These are phyloP conservation scores for Zygosaccharomyces bisporus DNA, from an alignment of 805 yeast genomes.

Conservation along the genomic window DNA sequence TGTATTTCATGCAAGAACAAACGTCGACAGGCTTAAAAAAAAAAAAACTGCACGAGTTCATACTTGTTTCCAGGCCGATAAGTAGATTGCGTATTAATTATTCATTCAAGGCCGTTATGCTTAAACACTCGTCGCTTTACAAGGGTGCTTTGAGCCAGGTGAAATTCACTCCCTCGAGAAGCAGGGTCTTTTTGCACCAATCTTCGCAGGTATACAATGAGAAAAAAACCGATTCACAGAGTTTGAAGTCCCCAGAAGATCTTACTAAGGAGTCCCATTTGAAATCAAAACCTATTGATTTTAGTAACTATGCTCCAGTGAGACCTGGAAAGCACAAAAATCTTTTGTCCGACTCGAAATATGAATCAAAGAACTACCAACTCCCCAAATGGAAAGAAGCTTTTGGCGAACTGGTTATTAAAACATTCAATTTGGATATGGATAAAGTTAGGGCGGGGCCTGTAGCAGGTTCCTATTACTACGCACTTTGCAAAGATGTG, in stretches of 20 bases:
- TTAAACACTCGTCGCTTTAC: neutral
- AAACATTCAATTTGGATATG: constrained; percentile 73
- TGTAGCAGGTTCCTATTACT: constrained; percentile 84
- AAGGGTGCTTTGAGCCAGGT: neutral
- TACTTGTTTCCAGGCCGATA: neutral
- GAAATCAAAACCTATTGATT: constrained; percentile 21
- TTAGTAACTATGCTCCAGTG: constrained; percentile 34
- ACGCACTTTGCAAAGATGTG: constrained; percentile 82
- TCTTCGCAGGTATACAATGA: constrained; percentile 8
- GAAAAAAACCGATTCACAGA: constrained; percentile 2
- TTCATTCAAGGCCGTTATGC: neutral
- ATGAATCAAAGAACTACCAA: constrained; percentile 37
- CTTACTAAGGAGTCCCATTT: constrained; percentile 25
- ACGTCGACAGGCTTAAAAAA: neutral
- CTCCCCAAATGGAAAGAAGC: constrained; percentile 50
- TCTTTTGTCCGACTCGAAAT: constrained; percentile 38
- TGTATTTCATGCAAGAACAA: neutral
- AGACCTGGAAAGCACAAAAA: constrained; percentile 35
- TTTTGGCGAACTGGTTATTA: constrained; percentile 62
- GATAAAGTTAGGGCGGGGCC: constrained; percentile 91
- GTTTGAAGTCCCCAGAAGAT: constrained; percentile 28
- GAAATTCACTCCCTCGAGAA: neutral
- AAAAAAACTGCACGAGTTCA: constrained; percentile 1
- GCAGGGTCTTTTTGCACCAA: constrained; percentile 7
- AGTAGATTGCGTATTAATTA: neutral